Conservation (phyloP, 768 basidiomycete species). For the Thelephora aurantiotincta region DNA sequence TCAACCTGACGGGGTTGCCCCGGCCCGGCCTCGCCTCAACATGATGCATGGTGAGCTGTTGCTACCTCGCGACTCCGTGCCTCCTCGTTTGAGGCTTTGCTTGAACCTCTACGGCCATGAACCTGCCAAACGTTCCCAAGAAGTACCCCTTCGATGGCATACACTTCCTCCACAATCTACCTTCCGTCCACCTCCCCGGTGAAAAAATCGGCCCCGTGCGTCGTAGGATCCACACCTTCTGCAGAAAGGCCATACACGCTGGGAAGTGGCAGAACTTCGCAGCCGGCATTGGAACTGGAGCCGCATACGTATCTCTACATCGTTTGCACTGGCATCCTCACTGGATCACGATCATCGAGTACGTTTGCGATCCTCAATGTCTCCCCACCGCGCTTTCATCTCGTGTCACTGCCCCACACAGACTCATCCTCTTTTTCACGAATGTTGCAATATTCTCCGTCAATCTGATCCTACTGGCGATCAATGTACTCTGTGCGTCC, state of each 20-base stretch:
- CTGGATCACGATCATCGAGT: background rate
- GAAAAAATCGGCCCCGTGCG: background rate
- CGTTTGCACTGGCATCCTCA: background rate
- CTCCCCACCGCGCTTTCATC: background rate
- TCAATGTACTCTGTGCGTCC: background rate
- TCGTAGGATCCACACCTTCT: background rate
- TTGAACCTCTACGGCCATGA: background rate
- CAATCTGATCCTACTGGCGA: background rate
- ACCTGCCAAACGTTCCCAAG: background rate
- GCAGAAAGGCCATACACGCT: background rate
- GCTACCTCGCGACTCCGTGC: background rate
- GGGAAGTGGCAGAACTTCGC: background rate
- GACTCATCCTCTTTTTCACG: background rate
- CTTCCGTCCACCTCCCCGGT: background rate
- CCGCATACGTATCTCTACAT: background rate
- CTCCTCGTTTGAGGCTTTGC: background rate
- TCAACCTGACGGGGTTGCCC: too few species aligned
- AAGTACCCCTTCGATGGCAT: background rate
- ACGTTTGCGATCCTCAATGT: background rate
- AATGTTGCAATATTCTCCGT: background rate
- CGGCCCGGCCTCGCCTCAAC: background rate
- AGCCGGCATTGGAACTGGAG: background rate
- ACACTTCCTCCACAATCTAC: background rate
- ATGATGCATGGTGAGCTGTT: background rate
- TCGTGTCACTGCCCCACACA: background rate